Evolutionary conservation across 768 basidiomycete species (phyloP).

Genomic region (Boletus eberwhitei): DNA sequence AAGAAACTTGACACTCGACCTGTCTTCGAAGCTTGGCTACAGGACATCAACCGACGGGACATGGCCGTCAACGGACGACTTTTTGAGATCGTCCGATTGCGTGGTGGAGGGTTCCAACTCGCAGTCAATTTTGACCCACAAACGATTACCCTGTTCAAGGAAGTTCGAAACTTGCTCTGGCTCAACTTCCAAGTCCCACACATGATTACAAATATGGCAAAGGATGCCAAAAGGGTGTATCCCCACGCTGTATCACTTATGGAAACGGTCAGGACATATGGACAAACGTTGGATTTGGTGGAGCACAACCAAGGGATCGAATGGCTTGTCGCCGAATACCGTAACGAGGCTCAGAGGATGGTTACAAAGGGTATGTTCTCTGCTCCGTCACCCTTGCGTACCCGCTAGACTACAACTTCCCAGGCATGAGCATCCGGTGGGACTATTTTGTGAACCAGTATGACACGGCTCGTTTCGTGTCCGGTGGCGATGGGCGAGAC

Average conservation of each 20-base stretch:
- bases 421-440: constrained; percentile 96
- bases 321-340: constrained; percentile 91
- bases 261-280: constrained; percentile 98
- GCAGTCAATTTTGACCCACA: constrained; percentile 98
- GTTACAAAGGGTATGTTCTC: constrained; percentile 69
- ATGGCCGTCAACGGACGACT: constrained; percentile 89
- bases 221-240: constrained; percentile 97
- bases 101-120: constrained; percentile 77
- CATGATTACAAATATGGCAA: constrained; percentile 93
- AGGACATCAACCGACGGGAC: constrained; percentile 90
- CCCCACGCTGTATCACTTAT: constrained; percentile 97
- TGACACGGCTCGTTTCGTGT: constrained; percentile 73
- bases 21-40: constrained; percentile 94
- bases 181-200: constrained; percentile 94
- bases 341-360: constrained; percentile 92
- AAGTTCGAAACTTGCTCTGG: constrained; percentile 94
- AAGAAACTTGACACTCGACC: constrained; percentile 94
- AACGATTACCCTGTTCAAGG: constrained; percentile 98
- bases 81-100: constrained; percentile 82
- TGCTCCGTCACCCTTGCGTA: background rate
- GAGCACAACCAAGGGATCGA: constrained; percentile 89
- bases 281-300: constrained; percentile 90
- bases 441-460: constrained; percentile 96
- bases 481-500: constrained; percentile 72
- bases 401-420: background rate